phyloP scores from a whole-genome alignment of 345 rosid genomes.

The Camelina hispida region DNA sequence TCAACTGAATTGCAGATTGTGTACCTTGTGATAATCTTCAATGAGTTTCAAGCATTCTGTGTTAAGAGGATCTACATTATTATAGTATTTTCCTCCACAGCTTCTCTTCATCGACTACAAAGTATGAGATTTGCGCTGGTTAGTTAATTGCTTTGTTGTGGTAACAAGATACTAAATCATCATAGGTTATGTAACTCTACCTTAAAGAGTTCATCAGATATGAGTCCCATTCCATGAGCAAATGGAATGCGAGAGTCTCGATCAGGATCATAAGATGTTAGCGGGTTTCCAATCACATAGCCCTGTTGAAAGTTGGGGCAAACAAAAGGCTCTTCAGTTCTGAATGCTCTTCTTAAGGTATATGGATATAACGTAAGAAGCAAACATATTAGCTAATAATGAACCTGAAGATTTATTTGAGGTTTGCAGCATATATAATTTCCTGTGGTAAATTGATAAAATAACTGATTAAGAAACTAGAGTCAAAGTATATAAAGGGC shows the following conservation, averaged over 20 bases:
- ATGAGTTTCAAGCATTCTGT: conserved; percentile 47
- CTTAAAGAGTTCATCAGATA: conserved; percentile 73
- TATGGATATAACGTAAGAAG: background rate
- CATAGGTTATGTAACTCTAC: conserved; percentile 36
- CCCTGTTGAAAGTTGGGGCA: conserved; percentile 49
- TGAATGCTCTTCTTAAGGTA: background rate
- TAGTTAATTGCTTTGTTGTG: background rate
- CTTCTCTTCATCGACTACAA: conserved; percentile 55
- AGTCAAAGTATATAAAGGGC: background rate
- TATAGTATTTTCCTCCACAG: conserved; percentile 51
- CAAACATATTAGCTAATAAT: background rate
- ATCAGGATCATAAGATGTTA: conserved; percentile 36
- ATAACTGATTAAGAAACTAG: background rate
- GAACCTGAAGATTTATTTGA: conserved; percentile 62
- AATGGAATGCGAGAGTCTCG: conserved; percentile 49
- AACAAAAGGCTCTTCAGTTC: background rate
- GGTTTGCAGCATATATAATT: conserved; percentile 54
- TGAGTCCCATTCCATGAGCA: conserved; percentile 70
- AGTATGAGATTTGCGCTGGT: background rate
- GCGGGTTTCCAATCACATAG: conserved; percentile 60
- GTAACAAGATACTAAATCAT: background rate
- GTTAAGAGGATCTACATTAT: conserved; percentile 44
- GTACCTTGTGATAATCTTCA: conserved; percentile 17
- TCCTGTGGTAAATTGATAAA: conserved; percentile 47
- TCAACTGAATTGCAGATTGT: background rate